Base-by-base conservation (phyloP, 1,284 basidiomycete species). In the Irpex sp. region DNA sequence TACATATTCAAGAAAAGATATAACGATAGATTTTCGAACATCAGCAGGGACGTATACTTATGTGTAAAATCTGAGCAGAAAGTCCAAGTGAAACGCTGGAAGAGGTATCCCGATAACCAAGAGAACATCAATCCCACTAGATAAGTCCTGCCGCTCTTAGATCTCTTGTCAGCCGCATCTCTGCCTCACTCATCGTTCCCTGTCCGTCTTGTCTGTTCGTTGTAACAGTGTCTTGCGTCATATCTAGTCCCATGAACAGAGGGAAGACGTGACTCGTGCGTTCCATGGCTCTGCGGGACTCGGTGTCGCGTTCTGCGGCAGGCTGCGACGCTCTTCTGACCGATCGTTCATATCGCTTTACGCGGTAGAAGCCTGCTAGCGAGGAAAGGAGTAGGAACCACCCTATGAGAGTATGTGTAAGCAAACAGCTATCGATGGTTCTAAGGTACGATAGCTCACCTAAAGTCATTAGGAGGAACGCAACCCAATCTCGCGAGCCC, bases 341-440 rank as follows among this genome's bases (percentile, higher is more conserved):
- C 7, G 86, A 86, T 43, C 77, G 72, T 70, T 92, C 90, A 87
- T 89, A 92, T 60, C 90, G 85, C 74, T 94, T 94, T 47, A 94
- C 85, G 66, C 93, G 86, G 84, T 90, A 93, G 78, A 88, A 96
- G 19, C 90, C 88, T 54, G 94, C 83, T 58, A 92, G 66, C 50
- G 89, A 90, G 1, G 92, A 90, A 19, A 95, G 78, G 15, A 97
- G 80, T 47, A 96, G 79, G 81, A 97, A 94, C 94, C 94, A 97
- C 9, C 95, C 94, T 84, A 60, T 50, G 5, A 21, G 19, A 19
- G 19, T 13, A 2, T 17, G 49, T 8, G 19, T 50, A 6, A 50
- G 49, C 43, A n/a, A n/a, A 46, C 43, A 46, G 43, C 2, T 5
- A 11, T 6, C 43, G 2, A 21, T 1, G 13, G 15, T 9, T 15